Evolutionary conservation across 371 early-diverging fungal genomes (phyloP), one percentile per base, ranked within the genome.

Genomic region (Mortierella sp.): DNA sequence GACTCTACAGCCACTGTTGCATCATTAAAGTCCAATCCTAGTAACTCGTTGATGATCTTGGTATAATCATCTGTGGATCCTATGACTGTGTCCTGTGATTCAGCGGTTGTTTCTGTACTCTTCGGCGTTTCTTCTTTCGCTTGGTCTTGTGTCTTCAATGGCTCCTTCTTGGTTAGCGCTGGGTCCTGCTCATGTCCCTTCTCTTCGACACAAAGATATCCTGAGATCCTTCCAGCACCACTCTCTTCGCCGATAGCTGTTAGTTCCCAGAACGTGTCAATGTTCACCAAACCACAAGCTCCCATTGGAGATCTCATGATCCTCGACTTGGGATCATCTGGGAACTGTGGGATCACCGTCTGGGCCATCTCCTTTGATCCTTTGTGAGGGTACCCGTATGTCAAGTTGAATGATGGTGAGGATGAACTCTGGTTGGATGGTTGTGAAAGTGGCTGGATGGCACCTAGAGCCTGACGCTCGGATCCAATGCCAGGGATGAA

Each of bases 241-340:
- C 94, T 92, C 66, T 94, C 94, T 60, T 92, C 92, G 25, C 90
- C 86, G 55, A 89, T 81, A 0, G 88, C 81, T 13, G 92, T 78
- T 62, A 92, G 57, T 28, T 87, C 85, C 84, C 87, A 84, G 27
- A 94, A 86, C 31, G 88, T 88, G 8, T 71, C 47, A 10, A 92
- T 86, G 3, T 85, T 81, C 45, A 86, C 83, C 0, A 68, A 51
- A 0, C 81, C 72, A 4, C 71, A 63, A 9, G 56, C 57, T n/a
- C 69, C 57, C 2, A 59, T 61, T 3, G 69, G 55, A 1, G 77
- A 76, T 46, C 51, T 57, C 51, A 76, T 69, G 56, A 90, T 78
- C 12, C 94, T 88, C 6, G 90, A 80, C 44, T 90, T 91, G 2
- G 93, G 86, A 64, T 95, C 95, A 65, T 95, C 96, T 0, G 91